Base-by-base conservation (phyloP, 345 rosid species). In the Geranium rotundifolium region DNA sequence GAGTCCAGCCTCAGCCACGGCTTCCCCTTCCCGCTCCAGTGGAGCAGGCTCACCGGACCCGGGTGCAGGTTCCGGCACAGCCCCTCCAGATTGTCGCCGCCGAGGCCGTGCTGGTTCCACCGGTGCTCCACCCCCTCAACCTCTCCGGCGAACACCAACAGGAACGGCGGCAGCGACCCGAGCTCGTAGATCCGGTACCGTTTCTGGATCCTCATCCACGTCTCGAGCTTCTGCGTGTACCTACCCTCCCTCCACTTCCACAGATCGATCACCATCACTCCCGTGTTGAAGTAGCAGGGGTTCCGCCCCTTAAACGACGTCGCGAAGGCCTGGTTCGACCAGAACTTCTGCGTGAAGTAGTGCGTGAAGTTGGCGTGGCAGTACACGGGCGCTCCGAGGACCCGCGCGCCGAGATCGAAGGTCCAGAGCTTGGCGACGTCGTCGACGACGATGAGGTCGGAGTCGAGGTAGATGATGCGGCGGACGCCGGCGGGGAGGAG, bases 11-110 rank as follows among this genome's bases (percentile, higher is more conserved):
- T 75, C 2, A 88, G 80, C 96, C 96, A 86, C 0, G 93, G 95
- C 78, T 88, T 91, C 9, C 97, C 97, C 68, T 88, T 88, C 4
- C 96, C 96, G 55, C 96, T 90, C 95, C 97, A 90, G 37, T 90
- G 96, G 37, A 90, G 81, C 76, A 90, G 70, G 71, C 96, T 91
- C 17, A 84, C 91, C 27, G 88, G 83, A 7, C 96, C 96, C 0
- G 88, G 91, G 76, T 88, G 96, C 50, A 91, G 65, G 56, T 80
- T 71, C 71, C 96, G 68, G 56, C 96, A 88, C 62, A 79, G 55
- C 6, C 97, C 97, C 37, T 78, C 76, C 19, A 91, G 68, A 67
- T 91, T 91, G 70, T 91, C 97, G 0, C 97, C 95, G 0, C 96
- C 97, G 0, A 88, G 83, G 1, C 97, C 97, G 49, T 88, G 97